Base-by-base conservation (phyloP, 2,329 filamentous ascomycete species). In the Sporothrix pallida region DNA sequence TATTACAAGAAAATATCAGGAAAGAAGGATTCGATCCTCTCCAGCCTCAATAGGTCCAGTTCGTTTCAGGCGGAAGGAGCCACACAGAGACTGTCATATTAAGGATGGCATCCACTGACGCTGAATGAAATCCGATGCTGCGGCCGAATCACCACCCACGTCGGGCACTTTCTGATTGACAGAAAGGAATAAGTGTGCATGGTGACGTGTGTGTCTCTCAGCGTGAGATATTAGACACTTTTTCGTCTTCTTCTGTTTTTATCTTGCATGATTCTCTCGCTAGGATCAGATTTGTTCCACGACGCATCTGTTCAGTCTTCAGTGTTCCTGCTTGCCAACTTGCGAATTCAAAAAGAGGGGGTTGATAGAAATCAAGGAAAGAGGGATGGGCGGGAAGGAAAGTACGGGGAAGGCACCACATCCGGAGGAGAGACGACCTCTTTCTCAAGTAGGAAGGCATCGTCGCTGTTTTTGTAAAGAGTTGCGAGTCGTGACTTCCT, bases 371-470 rank as follows among this genome's bases (percentile, higher is more conserved):
- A 42, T 15, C 37, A 71, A 8, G 54, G 69, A 71, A 71, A 23
- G 70, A 54, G 70, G 31, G 46, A 52, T 58, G n/a, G 50, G 46
- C 37, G 44, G 70, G 20, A 65, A 37, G 71, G 37, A 52, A 52
- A 54, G 46, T 72, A 50, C 60, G 58, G 60, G 56, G 58, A 65
- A 50, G 44, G 44, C 37, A 26, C 52, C 20, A 20, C 52, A 26
- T 23, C 31, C 31, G 31, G 4, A 37, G 31, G 31, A 54, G 67
- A 71, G 9, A 37, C n/a, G 60, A 23, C 44, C 17, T 10, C n/a
- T 56, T 44, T 42, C 60, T 42, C 23, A 31, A 52, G 46, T 31
- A 52, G 46, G 65, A 52, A 69, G 46, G 65, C 65, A 69, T 69
- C 46, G 46, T 69, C 65, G 23, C 12, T 23, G 9, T 7, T 56